Evolutionary conservation across 2,329 filamentous ascomycete genomes (phyloP), one percentile per base, ranked within the genome.

Genomic region (Paraconiothyrium brasiliense): DNA sequence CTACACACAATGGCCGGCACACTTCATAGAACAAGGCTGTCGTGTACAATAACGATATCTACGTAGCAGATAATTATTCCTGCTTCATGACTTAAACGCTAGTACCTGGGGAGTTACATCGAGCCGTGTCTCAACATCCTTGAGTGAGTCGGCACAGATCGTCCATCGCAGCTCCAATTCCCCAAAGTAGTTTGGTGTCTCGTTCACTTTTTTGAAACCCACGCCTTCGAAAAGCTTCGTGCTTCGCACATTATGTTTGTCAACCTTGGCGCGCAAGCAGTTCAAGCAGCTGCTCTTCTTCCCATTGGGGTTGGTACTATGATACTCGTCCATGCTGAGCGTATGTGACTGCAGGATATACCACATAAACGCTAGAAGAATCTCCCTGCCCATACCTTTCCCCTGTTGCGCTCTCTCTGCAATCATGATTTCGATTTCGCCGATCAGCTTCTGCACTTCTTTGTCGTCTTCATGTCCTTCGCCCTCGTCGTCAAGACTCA

Each of bases 401-500:
- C 90, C 82, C 27, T 89, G 87, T 34, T 87, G 80, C 0, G 76
- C 72, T 4, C 79, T 79, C 1, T 82, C 80, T 0, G 93, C 93
- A 63, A 97, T 89, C 93, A 97, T 97, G 65, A 97, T 86, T 77
- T 97, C 92, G 7, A 97, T 79, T 73, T 97, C 93, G 27, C 91
- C 93, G 3, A 90, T 78, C 10, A 84, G 67, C 4, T 24, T 47
- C 57, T 60, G 62, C 32, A n/a, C 1, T 2, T 41, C 49, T 7
- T 59, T 30, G 35, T 22, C 52, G 8, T 63, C 61, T 3, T 70
- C 61, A 8, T 60, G 60, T 14, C 58, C 67, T 13, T 63, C 58
- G n/a, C 72, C 67, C 0, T 76, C 72, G 0, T 69, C 66, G 69
- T 65, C 67, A 5, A 63, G 61, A 52, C 87, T 88, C 0, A 98